Base-by-base conservation (phyloP, 176 grass and related monocot genomes). In the Aegilops bicornis region DNA sequence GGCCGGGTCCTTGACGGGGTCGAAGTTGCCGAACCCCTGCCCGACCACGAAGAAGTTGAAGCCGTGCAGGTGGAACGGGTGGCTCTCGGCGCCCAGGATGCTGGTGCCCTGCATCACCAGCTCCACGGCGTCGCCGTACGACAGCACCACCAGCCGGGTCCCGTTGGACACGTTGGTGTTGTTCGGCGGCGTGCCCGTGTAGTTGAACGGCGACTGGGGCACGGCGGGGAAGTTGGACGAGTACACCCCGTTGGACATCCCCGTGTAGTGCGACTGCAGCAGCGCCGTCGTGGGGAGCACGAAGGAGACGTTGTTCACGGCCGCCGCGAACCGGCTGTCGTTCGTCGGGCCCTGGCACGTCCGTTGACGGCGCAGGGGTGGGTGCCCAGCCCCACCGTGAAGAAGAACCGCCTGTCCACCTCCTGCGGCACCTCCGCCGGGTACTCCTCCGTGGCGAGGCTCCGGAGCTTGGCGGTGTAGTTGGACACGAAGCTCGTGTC, bases 1-100 rank as follows among this genome's bases (percentile, higher is more conserved):
- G 50, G 90, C 70, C 2, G 82, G 88, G 42, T 91, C 87, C 3
- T 86, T 92, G 3, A 0, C 24, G 4, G 86, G 75, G 79, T 94
- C 74, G 64, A 92, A 97, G 83, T 97, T 94, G 50, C 90, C 92
- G 61, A 92, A 92, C n/a, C 94, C 94, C 39, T 82, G 84, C 17
- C 91, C 91, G 10, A 94, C 84, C 0, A 91, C 87, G 76, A 93
- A 95, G 83, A 95, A 90, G 87, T 92, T 97, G 87, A 86, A 94
- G 30, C 94, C 94, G 64, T 93, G 91, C 4, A 93, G 86, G 64
- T 96, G 94, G 40, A 93, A 39, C 32, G 94, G 94, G 86, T 97
- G 92, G 89, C 89, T 97, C 87, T 94, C 90, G 60, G 77, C 81
- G 4, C 65, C 75, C 5, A 94, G 59, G 64, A 94, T 87, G 61